Base-by-base conservation (phyloP, 768 basidiomycete genomes). In the Clitopilus hobsonii region DNA sequence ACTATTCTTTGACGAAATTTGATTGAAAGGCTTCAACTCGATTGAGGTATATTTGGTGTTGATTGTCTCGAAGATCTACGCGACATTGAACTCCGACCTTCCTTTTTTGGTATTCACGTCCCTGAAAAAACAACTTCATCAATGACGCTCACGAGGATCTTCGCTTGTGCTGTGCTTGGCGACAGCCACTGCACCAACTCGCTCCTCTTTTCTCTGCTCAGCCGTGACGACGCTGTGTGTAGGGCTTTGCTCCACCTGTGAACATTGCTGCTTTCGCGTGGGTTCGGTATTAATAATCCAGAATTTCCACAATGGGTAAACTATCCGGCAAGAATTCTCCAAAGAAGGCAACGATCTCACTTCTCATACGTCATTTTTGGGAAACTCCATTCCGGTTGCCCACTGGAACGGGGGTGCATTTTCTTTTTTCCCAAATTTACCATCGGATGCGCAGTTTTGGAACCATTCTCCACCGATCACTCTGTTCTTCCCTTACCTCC, bases 381-480 rank as follows among this genome's bases (percentile, higher is more conserved):
- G 41, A 18, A 20, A 45, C 41, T 45, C 41, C 41, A 45, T 36
- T 36, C 32, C 8, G 32, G 32, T 36, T 36, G 32, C 32, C 32
- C 41, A 18, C n/a, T 45, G 41, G n/a, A 45, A 45, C 41, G 41
- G 22, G n/a, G 41, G 41, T 45, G 18, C 41, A 3, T 45, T 45
- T 11, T 45, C 8, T 45, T 45, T 45, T 45, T 45, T 54, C 55
- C 26, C 47, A 56, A 47, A 59, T 58, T 56, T 53, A 24, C 30
- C 49, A 54, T 38, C 58, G 58, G 24, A 53, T 54, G 49, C 58
- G 58, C 30, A 53, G 48, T 26, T 61, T 58, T 38, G 56, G 56
- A 38, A 56, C 56, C 24, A 38, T 59, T 22, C 60, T 60, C 26
- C 10, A 55, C 56, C 41, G 53, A 53, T 58, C 54, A 11, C 52